Conservation (phyloP, 2,329 filamentous ascomycete species). For the Alternaria sp. region DNA sequence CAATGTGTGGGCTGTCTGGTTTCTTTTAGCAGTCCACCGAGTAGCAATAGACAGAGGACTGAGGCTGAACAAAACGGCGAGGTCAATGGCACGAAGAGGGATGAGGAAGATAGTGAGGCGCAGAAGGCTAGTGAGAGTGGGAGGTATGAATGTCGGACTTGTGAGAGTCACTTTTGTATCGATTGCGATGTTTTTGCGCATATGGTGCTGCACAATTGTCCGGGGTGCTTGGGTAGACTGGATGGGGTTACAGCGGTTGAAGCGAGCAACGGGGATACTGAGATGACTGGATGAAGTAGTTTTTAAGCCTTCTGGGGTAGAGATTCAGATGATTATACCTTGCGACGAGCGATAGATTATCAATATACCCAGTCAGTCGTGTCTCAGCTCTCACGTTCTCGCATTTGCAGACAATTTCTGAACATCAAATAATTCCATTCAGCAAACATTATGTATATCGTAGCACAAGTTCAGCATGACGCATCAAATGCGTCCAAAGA, state of each 20-base stretch:
- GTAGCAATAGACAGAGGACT: constrained; percentile 7
- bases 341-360: neutral
- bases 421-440: constrained; percentile 10
- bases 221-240: constrained; percentile 72
- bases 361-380: neutral
- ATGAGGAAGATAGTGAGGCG: constrained; percentile 43
- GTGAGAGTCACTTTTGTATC: constrained; percentile 91
- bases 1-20: constrained; percentile 81
- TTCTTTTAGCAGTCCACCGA: constrained; percentile 65
- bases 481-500: constrained; percentile 34
- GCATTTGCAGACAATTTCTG: neutral
- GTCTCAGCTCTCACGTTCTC: neutral
- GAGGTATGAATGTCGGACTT: constrained; percentile 88
- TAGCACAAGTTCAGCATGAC: constrained; percentile 36
- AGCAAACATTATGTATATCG: constrained; percentile 46
- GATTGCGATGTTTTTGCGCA: constrained; percentile 97
- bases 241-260: constrained; percentile 16
- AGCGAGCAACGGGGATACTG: constrained; percentile 34
- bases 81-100: constrained; percentile 19
- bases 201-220: constrained; percentile 93
- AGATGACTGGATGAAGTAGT: constrained; percentile 30
- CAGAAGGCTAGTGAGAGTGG: constrained; percentile 75
- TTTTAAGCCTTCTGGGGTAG: neutral
- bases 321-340: neutral
- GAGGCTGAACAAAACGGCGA: constrained; percentile 18